A percentile compares a stretch with the other conserved stretches of the same genome.
Evolutionary conservation across 2,329 filamentous ascomycete genomes (phyloP).

Genomic region (Microsporum canis): DNA sequence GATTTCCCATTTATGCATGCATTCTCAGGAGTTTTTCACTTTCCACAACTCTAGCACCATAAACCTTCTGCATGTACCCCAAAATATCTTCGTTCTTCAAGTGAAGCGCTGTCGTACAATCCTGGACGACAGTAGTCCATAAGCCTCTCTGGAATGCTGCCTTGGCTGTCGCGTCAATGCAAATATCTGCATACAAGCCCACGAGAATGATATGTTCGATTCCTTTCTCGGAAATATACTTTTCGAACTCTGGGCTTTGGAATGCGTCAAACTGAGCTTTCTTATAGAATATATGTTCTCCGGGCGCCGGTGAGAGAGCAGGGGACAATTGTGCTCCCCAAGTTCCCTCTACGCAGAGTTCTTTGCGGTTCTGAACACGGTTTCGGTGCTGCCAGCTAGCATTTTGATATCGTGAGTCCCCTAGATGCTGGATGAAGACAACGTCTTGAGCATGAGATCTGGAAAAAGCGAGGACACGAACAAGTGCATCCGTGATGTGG

Average conservation of each 20-base stretch:
- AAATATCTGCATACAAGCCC: conserved; percentile 4
- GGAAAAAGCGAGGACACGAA: not conserved
- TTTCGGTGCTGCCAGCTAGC: conserved; percentile 1
- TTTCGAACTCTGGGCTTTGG: not conserved
- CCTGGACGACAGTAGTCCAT: conserved; percentile 5
- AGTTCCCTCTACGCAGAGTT: conserved; percentile 1
- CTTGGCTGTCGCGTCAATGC: conserved; percentile 3
- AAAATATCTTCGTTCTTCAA: not conserved
- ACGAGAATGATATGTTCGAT: conserved; percentile 2
- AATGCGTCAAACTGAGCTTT: conserved; percentile 5
- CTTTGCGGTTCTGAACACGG: not conserved
- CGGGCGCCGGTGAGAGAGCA: not conserved
- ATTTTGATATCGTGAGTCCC: not conserved
- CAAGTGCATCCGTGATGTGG: not conserved
- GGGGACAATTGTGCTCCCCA: conserved; percentile 1
- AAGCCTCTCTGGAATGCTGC: conserved; percentile 3
- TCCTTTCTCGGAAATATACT: conserved; percentile 1
- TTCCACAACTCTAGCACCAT: conserved; percentile 1
- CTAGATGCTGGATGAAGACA: conserved; percentile 1
- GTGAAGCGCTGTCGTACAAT: conserved; percentile 2
- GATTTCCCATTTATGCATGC: not conserved
- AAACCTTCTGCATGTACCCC: conserved; percentile 6
- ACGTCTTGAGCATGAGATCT: not conserved
- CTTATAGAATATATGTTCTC: not conserved
- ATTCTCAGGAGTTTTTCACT: conserved; percentile 4